Conservation (phyloP, 345 rosid species). For the Corymbia maculata region DNA sequence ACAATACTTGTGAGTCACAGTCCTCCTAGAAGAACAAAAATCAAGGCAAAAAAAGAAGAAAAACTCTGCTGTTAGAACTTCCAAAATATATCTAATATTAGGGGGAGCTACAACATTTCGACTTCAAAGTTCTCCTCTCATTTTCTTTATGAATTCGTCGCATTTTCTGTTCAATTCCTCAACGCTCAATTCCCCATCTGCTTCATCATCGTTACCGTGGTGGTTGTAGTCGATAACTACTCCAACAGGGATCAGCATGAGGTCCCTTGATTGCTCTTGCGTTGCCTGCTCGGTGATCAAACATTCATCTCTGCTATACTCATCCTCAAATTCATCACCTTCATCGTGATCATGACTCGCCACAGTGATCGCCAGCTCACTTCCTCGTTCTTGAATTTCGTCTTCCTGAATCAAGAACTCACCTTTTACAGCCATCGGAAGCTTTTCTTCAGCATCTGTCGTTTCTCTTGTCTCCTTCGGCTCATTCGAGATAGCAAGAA, state of each 20-base stretch:
- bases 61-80: neutral
- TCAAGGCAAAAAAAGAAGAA: neutral
- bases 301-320: neutral
- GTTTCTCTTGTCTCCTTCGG: neutral
- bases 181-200: slow-evolving; percentile 13
- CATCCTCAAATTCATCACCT: neutral
- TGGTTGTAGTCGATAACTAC: neutral
- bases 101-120: neutral
- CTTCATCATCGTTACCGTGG: slow-evolving; percentile 4
- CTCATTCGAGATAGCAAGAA: neutral
- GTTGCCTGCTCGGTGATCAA: neutral
- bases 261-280: neutral
- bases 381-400: neutral
- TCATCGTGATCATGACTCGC: neutral
- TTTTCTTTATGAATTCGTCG: slow-evolving; percentile 57
- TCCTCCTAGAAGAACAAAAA: neutral
- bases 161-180: slow-evolving; percentile 68
- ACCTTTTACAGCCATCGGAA: neutral
- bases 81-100: neutral
- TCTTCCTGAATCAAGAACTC: neutral
- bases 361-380: neutral
- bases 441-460: neutral
- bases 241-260: neutral
- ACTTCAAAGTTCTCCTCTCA: slow-evolving; percentile 14
- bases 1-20: neutral